A percentile compares a stretch with the other conserved stretches of the same genome.
These are phyloP conservation scores for Kalaharituber pfeilii DNA, from an alignment of 2,329 filamentous ascomycete species.

Conservation along the genomic window DNA sequence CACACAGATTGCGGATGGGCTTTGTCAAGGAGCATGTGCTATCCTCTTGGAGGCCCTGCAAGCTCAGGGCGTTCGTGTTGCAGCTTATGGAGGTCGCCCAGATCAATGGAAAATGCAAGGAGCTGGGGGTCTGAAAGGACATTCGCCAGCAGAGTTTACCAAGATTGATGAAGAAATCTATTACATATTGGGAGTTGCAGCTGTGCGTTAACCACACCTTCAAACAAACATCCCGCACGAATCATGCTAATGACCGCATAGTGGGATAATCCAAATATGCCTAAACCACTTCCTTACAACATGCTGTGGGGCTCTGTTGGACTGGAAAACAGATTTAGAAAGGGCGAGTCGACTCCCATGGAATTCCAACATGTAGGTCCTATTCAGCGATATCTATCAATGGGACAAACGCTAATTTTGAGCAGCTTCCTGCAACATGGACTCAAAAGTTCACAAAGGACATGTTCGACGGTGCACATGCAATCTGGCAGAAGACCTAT, in stretches of 20 bases:
- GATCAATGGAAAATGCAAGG: constrained; percentile 37
- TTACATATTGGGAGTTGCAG: neutral
- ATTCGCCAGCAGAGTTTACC: neutral
- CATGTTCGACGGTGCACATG: neutral
- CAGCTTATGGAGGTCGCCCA: constrained; percentile 43
- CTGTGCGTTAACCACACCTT: neutral
- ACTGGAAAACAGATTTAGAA: neutral
- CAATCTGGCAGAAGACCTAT: neutral
- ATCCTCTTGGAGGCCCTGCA: constrained; percentile 39
- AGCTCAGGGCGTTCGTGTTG: constrained; percentile 36
- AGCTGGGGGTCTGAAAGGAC: constrained; percentile 45
- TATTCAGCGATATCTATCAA: neutral
- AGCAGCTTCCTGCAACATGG: neutral
- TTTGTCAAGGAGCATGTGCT: constrained; percentile 42
- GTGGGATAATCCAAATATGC: neutral
- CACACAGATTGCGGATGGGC: constrained; percentile 35
- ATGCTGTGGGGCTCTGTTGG: neutral
- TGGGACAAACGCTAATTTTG: neutral
- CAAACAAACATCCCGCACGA: neutral
- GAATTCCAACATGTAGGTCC: neutral
- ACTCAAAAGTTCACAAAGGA: neutral
- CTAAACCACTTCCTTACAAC: neutral
- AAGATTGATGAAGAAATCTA: neutral
- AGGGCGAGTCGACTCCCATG: neutral
- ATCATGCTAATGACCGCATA: neutral